These are phyloP conservation scores for Gautieria morchelliformis DNA, from an alignment of 768 basidiomycete genomes.

Conservation along the genomic window DNA sequence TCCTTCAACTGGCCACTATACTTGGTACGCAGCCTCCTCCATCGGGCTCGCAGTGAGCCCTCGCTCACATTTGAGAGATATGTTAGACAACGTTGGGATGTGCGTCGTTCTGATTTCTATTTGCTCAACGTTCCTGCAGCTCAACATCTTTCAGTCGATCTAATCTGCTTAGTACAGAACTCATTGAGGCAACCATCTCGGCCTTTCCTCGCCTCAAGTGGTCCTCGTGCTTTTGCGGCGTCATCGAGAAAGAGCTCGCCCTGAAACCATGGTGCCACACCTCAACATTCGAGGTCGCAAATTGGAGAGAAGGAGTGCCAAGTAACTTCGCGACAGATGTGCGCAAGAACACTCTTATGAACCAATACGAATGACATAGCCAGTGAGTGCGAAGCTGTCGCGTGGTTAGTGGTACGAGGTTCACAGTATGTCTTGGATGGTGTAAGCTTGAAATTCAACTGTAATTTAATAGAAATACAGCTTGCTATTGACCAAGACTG, in stretches of 20 bases:
- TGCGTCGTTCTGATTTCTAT: slow-evolving; percentile 15
- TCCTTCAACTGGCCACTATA: slow-evolving; percentile 40
- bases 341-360: slow-evolving; percentile 33
- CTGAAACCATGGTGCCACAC: slow-evolving; percentile 44
- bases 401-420: too few relatives aligned
- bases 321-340: slow-evolving; percentile 42
- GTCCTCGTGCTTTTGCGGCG: slow-evolving; percentile 33
- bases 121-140: not conserved
- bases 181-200: slow-evolving; percentile 32
- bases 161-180: slow-evolving; percentile 30
- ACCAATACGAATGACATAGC: slow-evolving; percentile 25
- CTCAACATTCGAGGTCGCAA: slow-evolving; percentile 36
- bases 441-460: too few relatives aligned
- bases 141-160: slow-evolving; percentile 26
- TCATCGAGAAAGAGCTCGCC: slow-evolving; percentile 35
- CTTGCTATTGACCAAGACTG: too few relatives aligned
- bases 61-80: not conserved
- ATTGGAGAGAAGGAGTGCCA: slow-evolving; percentile 32
- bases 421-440: too few relatives aligned
- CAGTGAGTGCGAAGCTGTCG: too few relatives aligned
- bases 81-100: slow-evolving; percentile 35
- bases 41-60: not conserved
- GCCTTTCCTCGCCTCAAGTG: slow-evolving; percentile 37
- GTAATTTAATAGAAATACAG: too few relatives aligned
- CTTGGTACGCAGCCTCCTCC: slow-evolving; percentile 24